phyloP scores from a whole-genome alignment of 768 basidiomycete genomes.

The Podaxis pistillaris region DNA sequence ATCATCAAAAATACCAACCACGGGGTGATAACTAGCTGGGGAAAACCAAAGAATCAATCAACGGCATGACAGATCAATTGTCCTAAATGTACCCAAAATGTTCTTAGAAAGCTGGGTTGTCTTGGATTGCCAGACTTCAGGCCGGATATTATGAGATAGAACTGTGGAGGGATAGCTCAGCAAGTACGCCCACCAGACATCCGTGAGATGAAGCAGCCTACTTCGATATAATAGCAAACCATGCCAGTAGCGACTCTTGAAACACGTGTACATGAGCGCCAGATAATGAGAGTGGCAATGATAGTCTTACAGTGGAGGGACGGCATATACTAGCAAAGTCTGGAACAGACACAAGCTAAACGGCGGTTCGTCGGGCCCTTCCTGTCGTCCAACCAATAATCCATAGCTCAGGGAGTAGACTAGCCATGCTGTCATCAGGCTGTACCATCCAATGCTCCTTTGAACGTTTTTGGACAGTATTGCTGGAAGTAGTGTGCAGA shows the following conservation, averaged over 20 bases:
- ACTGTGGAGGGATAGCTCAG: background rate
- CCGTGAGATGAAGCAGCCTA: background rate
- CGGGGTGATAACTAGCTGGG: constrained; percentile 2
- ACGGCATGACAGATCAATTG: background rate
- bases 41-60: background rate
- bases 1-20: constrained; percentile 12
- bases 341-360: constrained; percentile 2
- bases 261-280: background rate
- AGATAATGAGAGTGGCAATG: background rate
- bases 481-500: background rate
- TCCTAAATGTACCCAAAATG: background rate
- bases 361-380: background rate
- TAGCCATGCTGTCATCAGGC: constrained; percentile 4
- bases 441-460: constrained; percentile 10
- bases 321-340: constrained; percentile 5
- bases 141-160: constrained; percentile 5
- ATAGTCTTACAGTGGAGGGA: background rate
- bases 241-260: background rate
- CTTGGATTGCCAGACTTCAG: background rate
- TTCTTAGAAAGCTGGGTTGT: background rate
- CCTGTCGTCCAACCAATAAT: constrained; percentile 5
- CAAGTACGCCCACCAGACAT: background rate
- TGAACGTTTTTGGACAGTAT: background rate
- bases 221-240: constrained; percentile 10
- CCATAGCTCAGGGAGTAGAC: constrained; percentile 10